A percentile compares a stretch with the other conserved stretches of the same genome.
Conservation (phyloP, 345 rosid species). For the Salix caprea region DNA sequence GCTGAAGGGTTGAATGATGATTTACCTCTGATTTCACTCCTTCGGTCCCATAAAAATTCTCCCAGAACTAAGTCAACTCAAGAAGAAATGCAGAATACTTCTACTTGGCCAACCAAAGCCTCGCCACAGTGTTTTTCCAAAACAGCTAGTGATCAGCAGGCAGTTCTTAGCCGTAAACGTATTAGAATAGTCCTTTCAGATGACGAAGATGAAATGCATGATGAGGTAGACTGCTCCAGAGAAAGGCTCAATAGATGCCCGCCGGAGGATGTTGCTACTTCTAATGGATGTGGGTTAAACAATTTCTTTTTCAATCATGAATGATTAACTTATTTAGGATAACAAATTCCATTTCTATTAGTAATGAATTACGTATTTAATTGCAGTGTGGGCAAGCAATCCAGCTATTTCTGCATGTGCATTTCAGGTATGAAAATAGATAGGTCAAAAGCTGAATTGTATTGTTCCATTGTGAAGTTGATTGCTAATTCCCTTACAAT, state of each 20-base stretch:
- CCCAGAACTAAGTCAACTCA: slow-evolving; percentile 25
- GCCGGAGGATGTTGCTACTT: slow-evolving; percentile 45
- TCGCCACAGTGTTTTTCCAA: slow-evolving; percentile 37
- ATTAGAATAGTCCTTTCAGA: slow-evolving; percentile 70
- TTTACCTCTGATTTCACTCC: slow-evolving; percentile 56
- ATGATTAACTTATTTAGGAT: slow-evolving; percentile 11
- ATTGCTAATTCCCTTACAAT: slow-evolving; percentile 3
- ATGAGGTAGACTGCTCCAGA: slow-evolving; percentile 33
- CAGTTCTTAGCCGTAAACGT: slow-evolving; percentile 60
- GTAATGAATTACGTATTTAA: slow-evolving; percentile 15
- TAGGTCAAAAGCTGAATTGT: not conserved
- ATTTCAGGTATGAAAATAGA: slow-evolving; percentile 31
- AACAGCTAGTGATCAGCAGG: slow-evolving; percentile 40
- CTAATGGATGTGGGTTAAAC: slow-evolving; percentile 43
- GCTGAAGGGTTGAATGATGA: slow-evolving; percentile 52
- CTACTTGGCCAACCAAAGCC: slow-evolving; percentile 23
- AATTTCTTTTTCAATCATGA: not conserved
- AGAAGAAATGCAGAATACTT: slow-evolving; percentile 27
- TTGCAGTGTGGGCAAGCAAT: slow-evolving; percentile 31
- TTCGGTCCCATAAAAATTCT: slow-evolving; percentile 38
- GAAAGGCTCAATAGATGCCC: slow-evolving; percentile 21
- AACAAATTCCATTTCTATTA: slow-evolving; percentile 1
- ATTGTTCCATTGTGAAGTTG: slow-evolving; percentile 5
- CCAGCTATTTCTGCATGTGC: slow-evolving; percentile 13
- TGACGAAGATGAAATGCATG: slow-evolving; percentile 64